These are phyloP conservation scores for Saccharomycopsis fibuligera DNA, from an alignment of 805 yeast genomes.

Conservation along the genomic window DNA sequence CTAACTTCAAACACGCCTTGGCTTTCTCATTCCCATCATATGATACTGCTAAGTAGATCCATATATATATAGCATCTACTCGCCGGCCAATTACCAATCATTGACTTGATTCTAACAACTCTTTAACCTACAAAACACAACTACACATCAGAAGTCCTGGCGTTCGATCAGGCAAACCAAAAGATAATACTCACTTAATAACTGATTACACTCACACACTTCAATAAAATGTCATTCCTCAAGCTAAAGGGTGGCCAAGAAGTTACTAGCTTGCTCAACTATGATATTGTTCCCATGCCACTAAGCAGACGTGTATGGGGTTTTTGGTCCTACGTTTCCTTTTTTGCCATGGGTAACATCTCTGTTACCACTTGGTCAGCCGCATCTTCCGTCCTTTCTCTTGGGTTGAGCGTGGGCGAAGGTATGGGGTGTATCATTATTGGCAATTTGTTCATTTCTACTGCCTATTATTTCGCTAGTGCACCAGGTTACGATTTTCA, in stretches of 20 bases:
- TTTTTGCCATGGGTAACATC: conserved; percentile 33
- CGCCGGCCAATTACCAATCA: no score
- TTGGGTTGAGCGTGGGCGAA: conserved; percentile 26
- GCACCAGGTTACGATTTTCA: conserved; percentile 27
- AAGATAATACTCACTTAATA: no score
- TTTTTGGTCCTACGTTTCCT: conserved; percentile 28
- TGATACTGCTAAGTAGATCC: no score
- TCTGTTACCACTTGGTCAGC: conserved; percentile 34
- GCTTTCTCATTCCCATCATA: no score
- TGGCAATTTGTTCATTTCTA: conserved; percentile 25
- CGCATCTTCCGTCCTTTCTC: conserved; percentile 27
- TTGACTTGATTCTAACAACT: no score
- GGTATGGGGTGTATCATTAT: conserved; percentile 28
- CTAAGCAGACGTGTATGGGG: conserved; percentile 35
- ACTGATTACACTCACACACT: no score
- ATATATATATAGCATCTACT: no score
- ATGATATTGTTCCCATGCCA: conserved; percentile 37
- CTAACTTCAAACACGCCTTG: no score
- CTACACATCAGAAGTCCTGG: no score
- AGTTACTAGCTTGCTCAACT: conserved; percentile 25
- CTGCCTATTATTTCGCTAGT: conserved; percentile 19
- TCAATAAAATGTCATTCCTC: no score
- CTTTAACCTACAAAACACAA: no score
- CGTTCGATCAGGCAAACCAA: no score
- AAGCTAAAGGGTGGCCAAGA: conserved; percentile 3